phyloP scores from a whole-genome alignment of 2,329 filamentous ascomycete genomes.

The Alternaria burnsii region DNA sequence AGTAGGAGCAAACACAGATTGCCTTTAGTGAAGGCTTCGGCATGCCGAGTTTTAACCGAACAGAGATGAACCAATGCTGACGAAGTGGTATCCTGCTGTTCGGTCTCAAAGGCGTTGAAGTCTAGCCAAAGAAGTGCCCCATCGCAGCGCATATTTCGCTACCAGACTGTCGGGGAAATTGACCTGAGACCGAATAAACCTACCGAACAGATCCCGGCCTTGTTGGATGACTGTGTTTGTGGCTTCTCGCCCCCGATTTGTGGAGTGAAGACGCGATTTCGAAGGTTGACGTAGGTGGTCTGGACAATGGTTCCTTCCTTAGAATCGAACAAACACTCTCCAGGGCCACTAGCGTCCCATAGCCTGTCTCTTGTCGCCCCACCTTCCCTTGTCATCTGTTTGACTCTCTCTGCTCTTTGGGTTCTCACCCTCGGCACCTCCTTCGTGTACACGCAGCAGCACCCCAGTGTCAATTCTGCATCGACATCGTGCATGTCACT shows the following conservation, averaged over 20 bases:
- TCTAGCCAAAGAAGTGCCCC: slow-evolving; percentile 28
- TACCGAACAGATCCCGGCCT: slow-evolving; percentile 29
- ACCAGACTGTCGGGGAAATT: slow-evolving; percentile 43
- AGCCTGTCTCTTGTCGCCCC: slow-evolving; percentile 7
- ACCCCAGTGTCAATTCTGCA: neutral
- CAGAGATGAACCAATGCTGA: slow-evolving; percentile 3
- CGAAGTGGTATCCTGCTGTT: slow-evolving; percentile 12
- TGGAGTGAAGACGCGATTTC: slow-evolving; percentile 5
- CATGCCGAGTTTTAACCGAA: slow-evolving; percentile 10
- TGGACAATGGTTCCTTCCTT: slow-evolving; percentile 7
- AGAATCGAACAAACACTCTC: neutral
- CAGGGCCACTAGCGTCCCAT: slow-evolving; percentile 4
- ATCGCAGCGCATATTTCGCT: slow-evolving; percentile 41
- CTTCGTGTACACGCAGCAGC: neutral
- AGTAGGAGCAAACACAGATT: neutral
- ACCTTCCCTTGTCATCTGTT: neutral
- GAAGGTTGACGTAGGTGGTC: slow-evolving; percentile 15
- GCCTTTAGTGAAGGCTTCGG: neutral
- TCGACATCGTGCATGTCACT: slow-evolving; percentile 7
- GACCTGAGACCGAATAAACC: slow-evolving; percentile 24
- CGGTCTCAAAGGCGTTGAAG: slow-evolving; percentile 22
- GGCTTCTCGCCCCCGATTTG: slow-evolving; percentile 8
- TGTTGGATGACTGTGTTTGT: slow-evolving; percentile 14
- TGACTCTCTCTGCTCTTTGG: neutral
- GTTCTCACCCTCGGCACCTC: neutral